Base-by-base conservation (phyloP, 495 filamentous ascomycete species). In the Xylaria castorea region DNA sequence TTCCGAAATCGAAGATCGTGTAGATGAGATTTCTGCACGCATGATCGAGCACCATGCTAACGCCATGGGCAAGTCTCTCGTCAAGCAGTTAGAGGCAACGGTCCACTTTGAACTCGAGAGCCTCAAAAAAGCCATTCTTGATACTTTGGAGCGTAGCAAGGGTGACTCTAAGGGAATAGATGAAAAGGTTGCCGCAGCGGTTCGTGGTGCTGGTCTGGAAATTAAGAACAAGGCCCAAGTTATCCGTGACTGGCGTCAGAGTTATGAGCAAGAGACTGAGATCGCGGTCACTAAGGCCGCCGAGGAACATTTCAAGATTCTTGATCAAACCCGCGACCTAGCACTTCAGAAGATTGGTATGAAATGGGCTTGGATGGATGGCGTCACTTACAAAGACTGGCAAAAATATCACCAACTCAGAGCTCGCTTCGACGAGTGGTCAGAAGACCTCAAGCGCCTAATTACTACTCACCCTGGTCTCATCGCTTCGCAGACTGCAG, bases 321-420 rank as follows among this genome's bases (percentile, higher is more conserved):
- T 99, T 46, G 93, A 96, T 74, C 87, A 88, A 66, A 94, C 97
- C 69, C 89, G 93, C 27, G 94, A 98, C 74, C 85, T 97, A 9
- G 94, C 94, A 2, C 86, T 99, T 9, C 94, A 97, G 77, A 95
- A 97, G 77, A 93, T 99, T 67, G 97, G 97, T 51, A 95, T 97
- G 89, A 93, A 96, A 71, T 99, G 97, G 95, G 94, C 95, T 1
- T 97, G 93, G 92, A 97, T 93, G 87, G 95, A 98, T 66, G 92
- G 92, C 48, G 89, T 99, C 71, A 95, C 94, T 7, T 97, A 98
- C 85, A 95, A 96, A 76, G 94, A 98, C 79, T 99, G 97, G 97
- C 88, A 89, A 36, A 93, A 92, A 76, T 98, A 97, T 78, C 92
- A 97, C 76, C 86, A 91, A 34, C 85, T 98, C 70, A 97, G 93